Evolutionary conservation across 768 basidiomycete species (phyloP).

Genomic region (Boletus huronensis): DNA sequence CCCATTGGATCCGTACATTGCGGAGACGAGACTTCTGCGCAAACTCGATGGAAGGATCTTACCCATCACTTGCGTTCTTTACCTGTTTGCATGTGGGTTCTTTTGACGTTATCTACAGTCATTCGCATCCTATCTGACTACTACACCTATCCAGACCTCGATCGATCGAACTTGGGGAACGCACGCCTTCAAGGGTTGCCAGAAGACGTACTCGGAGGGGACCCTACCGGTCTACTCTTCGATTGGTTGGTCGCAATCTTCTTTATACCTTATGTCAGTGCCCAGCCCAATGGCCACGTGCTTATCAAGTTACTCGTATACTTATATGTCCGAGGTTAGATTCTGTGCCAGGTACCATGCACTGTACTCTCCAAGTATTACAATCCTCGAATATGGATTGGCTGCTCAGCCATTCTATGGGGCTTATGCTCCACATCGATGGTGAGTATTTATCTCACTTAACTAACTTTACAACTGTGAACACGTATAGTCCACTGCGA

Average conservation of each 20-base stretch:
- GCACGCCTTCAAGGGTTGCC: conserved; percentile 72
- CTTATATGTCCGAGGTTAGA: conserved; percentile 38
- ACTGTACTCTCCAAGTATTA: conserved; percentile 64
- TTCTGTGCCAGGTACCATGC: conserved; percentile 67
- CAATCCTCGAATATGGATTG: conserved; percentile 67
- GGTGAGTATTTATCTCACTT: conserved; percentile 35
- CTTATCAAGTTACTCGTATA: neutral
- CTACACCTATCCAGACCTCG: conserved; percentile 41
- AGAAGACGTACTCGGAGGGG: conserved; percentile 61
- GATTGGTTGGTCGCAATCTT: conserved; percentile 78
- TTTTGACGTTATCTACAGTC: neutral
- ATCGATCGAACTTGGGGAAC: conserved; percentile 77
- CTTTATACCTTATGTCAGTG: conserved; percentile 72
- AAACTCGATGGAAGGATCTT: conserved; percentile 67
- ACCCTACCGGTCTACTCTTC: conserved; percentile 64
- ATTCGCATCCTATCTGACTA: neutral
- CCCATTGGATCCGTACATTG: conserved; percentile 19
- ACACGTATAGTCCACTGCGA: conserved; percentile 23
- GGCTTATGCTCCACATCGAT: conserved; percentile 68
- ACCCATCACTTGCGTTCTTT: conserved; percentile 69
- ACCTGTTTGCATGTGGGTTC: conserved; percentile 70
- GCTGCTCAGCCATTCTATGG: conserved; percentile 68
- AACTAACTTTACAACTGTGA: neutral
- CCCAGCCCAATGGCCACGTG: neutral
- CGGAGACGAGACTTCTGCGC: conserved; percentile 54